Evolutionary conservation across 129 eudicot species (phyloP), one percentile per base, ranked within the genome.

Genomic region (Artemisia annua): DNA sequence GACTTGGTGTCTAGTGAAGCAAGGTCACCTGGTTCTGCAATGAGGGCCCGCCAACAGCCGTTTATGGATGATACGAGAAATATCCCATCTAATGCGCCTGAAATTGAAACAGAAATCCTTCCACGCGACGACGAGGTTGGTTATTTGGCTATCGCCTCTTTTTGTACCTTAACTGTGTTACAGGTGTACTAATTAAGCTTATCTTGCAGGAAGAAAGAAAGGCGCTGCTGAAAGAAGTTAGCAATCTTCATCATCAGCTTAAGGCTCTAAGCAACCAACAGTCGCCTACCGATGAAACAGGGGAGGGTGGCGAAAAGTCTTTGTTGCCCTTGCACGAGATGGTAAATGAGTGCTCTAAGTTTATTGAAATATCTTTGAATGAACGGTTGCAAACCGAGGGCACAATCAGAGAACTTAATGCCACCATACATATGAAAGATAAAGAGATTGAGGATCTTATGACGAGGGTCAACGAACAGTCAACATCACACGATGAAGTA

Each of bases 151-250:
- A 46, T 57, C 77, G 51, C 77, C 12, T 62, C 46, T 72, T 71
- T 71, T 56, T 61, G 53, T 83, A 32, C 24, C 68, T n/a, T 72
- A 49, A 28, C 4, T 60, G 49, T 72, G 73, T 77, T 54, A 65
- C 67, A 51, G 32, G 7, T 57, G 58, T 72, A 24, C 52, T 82
- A 49, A 56, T 32, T 56, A 50, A 13, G 35, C 73, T 76, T 63
- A n/a, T 46, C 17, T 69, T 68, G 85, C 91, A 94, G 98, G 92
- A 86, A 71, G 97, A 90, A 77, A 81, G 86, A 69, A 81, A 77
- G 50, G 70, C 39, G 53, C 26, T 85, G 67, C 51, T 28, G 69
- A 82, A 83, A 54, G 96, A 82, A 74, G 80, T 87, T 39, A 81
- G 79, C 43, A 71, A 78, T 58, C 86, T 91, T 70, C 84, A 67